Conservation (phyloP, 2,329 filamentous ascomycete species). For the Paracoccidioides lutzii region DNA sequence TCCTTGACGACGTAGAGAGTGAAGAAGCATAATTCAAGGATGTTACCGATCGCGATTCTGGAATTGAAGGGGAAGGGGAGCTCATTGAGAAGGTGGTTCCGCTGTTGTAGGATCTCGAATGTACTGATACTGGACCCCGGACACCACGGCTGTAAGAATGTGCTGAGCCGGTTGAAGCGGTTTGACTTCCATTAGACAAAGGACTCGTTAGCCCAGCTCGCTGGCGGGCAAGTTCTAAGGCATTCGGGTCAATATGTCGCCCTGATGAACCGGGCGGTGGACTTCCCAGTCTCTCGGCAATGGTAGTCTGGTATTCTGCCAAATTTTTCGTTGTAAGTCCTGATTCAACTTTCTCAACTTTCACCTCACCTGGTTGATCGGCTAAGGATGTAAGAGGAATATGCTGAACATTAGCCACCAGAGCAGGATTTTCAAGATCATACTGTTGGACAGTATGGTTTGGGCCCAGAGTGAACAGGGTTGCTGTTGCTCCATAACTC, state of each 20-base stretch:
- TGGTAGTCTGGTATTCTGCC: constrained; percentile 18
- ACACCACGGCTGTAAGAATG: constrained; percentile 28
- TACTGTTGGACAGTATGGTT: constrained; percentile 91
- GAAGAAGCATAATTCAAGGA: constrained; percentile 33
- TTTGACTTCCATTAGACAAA: constrained; percentile 47
- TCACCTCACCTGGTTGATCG: constrained; percentile 55
- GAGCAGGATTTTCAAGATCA: constrained; percentile 70
- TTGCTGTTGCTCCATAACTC: constrained; percentile 81
- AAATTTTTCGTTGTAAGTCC: constrained; percentile 6
- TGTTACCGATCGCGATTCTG: constrained; percentile 25
- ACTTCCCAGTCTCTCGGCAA: constrained; percentile 60
- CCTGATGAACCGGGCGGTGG: constrained; percentile 50
- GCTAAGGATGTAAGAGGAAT: constrained; percentile 65
- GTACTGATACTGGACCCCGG: constrained; percentile 23
- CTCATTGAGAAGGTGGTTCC: constrained; percentile 35
- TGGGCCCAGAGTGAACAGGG: constrained; percentile 76
- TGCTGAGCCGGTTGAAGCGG: constrained; percentile 44
- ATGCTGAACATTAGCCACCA: constrained; percentile 82
- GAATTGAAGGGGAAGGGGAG: constrained; percentile 19
- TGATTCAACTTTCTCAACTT: constrained; percentile 9
- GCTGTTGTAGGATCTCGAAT: constrained; percentile 30
- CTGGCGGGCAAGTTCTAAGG: constrained; percentile 48
- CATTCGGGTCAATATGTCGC: constrained; percentile 58
- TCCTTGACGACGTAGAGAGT: constrained; percentile 36
- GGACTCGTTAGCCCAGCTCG: constrained; percentile 56